These are phyloP conservation scores for Staphylotrichum tortipilum DNA, from an alignment of 495 filamentous ascomycete species.

Conservation along the genomic window DNA sequence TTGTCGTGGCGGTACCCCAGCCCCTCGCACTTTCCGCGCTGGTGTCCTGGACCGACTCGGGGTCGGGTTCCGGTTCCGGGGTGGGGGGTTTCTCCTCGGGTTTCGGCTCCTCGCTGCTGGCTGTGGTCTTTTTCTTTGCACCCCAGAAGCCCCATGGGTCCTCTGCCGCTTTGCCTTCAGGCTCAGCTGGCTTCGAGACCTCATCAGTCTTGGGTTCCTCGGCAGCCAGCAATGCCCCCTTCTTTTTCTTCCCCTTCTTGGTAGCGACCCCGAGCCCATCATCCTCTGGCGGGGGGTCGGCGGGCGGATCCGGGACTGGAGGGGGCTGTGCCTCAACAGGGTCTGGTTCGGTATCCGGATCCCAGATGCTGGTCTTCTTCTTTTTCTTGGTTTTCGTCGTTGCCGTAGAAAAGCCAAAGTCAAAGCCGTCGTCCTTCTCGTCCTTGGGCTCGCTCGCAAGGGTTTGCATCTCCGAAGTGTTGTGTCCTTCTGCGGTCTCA, in stretches of 20 bases:
- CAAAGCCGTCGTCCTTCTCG: constrained; percentile 18
- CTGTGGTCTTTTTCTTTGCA: constrained; percentile 24
- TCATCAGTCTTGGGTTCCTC: constrained; percentile 13
- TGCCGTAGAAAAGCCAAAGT: constrained; percentile 24
- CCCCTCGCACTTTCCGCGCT: not conserved
- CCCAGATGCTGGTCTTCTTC: not conserved
- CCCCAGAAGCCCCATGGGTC: constrained; percentile 16
- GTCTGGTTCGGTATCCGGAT: not conserved
- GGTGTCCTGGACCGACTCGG: not conserved
- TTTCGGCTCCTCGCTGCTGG: constrained; percentile 8
- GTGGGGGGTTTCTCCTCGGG: not conserved
- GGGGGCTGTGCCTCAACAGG: not conserved
- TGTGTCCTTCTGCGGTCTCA: constrained; percentile 22
- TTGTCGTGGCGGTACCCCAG: constrained; percentile 1
- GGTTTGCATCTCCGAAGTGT: constrained; percentile 15
- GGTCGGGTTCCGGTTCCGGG: constrained; percentile 2
- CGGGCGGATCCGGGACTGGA: not conserved
- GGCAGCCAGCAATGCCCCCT: not conserved
- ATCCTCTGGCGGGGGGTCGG: constrained; percentile 32
- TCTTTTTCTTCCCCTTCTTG: constrained; percentile 18
- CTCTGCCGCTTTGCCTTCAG: constrained; percentile 8
- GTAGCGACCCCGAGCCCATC: constrained; percentile 23
- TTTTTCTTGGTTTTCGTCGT: not conserved
- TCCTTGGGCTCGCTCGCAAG: constrained; percentile 14
- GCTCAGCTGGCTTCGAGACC: constrained; percentile 3